Evolutionary conservation across 106 monocot genomes (phyloP), one percentile per base, ranked within the genome.

Genomic region (Acorus calamus): DNA sequence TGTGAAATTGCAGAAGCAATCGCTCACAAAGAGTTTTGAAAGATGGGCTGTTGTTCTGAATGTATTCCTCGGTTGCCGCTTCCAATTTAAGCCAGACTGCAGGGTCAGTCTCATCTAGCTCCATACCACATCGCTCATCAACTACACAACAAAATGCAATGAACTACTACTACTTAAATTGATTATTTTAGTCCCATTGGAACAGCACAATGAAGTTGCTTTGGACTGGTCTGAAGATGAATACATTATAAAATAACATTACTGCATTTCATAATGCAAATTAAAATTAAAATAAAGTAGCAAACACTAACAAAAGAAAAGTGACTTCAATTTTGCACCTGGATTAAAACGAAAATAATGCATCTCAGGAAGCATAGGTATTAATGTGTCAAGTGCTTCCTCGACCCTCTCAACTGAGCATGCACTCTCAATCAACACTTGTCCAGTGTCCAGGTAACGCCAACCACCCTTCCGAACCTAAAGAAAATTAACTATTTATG

Each of bases 51-150:
- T 77, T 85, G 57, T 81, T 80, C 53, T 80, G 69, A 51, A 98
- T 88, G 69, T 82, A 98, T 46, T 98, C 98, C 45, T 92, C 85
- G 42, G 88, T 92, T 68, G 98, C 96, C 66, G 88, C 92, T 73
- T 98, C 98, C 62, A 98, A 75, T 65, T 98, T 98, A 9, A 88
- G 82, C 98, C 92, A 98, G 61, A 80, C 72, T 64, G 88, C 61
- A 74, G 98, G 92, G 80, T 98, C 92, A 63, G 98, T 98, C 77
- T 98, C 98, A 68, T 98, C 98, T 53, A 98, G 80, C 62, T 98
- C 98, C 98, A 98, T 98, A 52, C 76, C 81, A 67, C 74, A 98
- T 67, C 98, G 60, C 60, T 98, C 98, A 79, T 98, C 98, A 70
- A 98, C 98, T 98, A 28, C 28, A 28, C 28, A 28, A 28, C 28